Percentiles rank a stretch among this genome's conserved stretches.
phyloP scores from a whole-genome alignment of 148 eudicot species.

The Selenicereus undatus region DNA sequence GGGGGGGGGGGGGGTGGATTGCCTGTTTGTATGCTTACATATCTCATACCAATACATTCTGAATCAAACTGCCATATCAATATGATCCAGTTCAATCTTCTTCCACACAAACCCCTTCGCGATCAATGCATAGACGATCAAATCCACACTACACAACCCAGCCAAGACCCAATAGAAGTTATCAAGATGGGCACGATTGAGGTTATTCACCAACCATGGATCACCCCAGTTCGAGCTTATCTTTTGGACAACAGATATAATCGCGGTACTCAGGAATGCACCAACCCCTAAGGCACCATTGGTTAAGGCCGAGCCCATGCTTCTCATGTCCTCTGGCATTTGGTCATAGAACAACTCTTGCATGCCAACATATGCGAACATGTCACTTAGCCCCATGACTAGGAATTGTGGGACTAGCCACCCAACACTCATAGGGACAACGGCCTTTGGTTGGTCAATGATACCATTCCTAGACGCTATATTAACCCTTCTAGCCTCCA shows the following conservation, averaged over 20 bases:
- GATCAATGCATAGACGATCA: slow-evolving; percentile 35
- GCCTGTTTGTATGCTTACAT: no score
- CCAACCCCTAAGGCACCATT: slow-evolving; percentile 53
- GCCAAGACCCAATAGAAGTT: slow-evolving; percentile 61
- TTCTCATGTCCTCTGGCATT: slow-evolving; percentile 69
- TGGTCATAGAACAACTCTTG: slow-evolving; percentile 77
- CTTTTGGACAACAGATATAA: slow-evolving; percentile 46
- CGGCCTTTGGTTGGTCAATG: slow-evolving; percentile 30
- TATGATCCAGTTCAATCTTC: slow-evolving; percentile 25
- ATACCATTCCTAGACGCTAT: slow-evolving; percentile 39
- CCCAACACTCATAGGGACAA: slow-evolving; percentile 49
- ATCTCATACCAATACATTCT: background rate
- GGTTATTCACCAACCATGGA: slow-evolving; percentile 45
- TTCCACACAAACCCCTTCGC: slow-evolving; percentile 49
- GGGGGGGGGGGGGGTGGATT: background rate
- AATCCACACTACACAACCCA: slow-evolving; percentile 41
- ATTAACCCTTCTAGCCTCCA: slow-evolving; percentile 44
- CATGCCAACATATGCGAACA: slow-evolving; percentile 59
- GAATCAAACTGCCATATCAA: background rate
- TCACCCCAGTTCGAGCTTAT: slow-evolving; percentile 32
- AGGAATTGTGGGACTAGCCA: slow-evolving; percentile 67
- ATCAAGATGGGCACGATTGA: slow-evolving; percentile 50
- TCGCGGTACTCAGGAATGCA: slow-evolving; percentile 44
- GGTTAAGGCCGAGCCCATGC: slow-evolving; percentile 64
- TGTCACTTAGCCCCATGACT: slow-evolving; percentile 44